Percentiles rank a stretch among this genome's conserved stretches.
Evolutionary conservation across 2,329 filamentous ascomycete genomes (phyloP).

Genomic region (Blastomyces gilchristii): DNA sequence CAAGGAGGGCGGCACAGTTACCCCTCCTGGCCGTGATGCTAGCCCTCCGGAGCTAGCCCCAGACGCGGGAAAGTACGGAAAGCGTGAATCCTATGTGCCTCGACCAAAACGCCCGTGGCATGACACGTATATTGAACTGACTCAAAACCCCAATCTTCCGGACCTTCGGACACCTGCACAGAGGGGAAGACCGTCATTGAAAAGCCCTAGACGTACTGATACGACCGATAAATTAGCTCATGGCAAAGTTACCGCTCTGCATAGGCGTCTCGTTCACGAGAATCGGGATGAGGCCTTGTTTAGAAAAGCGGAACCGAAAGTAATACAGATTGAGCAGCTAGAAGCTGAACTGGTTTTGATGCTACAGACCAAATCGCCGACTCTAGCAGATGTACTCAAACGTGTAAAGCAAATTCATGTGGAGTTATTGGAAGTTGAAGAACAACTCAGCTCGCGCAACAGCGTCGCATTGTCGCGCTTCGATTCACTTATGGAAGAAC

Average conservation of each 20-base stretch:
- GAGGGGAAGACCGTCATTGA: slow-evolving; percentile 18
- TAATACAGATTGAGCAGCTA: neutral
- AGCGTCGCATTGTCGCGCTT: neutral
- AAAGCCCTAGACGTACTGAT: neutral
- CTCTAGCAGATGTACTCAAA: neutral
- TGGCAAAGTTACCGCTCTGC: neutral
- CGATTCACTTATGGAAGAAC: neutral
- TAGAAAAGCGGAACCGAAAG: neutral
- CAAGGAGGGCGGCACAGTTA: slow-evolving; percentile 21
- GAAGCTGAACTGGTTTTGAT: slow-evolving; percentile 1
- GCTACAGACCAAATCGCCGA: neutral
- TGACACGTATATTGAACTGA: slow-evolving; percentile 31
- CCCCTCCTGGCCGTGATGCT: slow-evolving; percentile 24
- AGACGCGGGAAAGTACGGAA: slow-evolving; percentile 13
- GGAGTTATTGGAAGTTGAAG: neutral
- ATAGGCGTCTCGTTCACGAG: slow-evolving; percentile 2
- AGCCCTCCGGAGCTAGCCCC: slow-evolving; percentile 21
- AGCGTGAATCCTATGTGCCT: slow-evolving; percentile 20
- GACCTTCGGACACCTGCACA: slow-evolving; percentile 18
- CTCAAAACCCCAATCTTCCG: neutral
- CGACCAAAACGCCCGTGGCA: slow-evolving; percentile 31
- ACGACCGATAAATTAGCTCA: neutral
- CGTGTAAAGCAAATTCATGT: neutral
- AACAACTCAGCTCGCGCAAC: neutral
- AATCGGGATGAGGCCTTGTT: neutral